Evolutionary conservation across 208 protist species (phyloP).

Genomic region (Willaertia magna): DNA sequence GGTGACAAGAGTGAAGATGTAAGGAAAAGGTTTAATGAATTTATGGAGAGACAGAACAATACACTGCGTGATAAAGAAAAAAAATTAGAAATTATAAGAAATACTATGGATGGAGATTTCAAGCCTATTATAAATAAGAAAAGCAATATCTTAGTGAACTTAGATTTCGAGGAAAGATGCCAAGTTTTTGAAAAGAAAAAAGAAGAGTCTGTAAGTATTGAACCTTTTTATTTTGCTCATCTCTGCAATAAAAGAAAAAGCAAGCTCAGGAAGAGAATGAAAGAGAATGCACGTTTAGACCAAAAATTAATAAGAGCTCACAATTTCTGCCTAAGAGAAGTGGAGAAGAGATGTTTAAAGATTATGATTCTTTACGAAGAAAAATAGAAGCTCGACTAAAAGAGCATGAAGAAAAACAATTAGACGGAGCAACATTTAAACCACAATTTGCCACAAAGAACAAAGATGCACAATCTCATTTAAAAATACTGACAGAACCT

Average conservation of each 20-base stretch:
- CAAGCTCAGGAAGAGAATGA: neutral
- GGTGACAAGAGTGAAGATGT: neutral
- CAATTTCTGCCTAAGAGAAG: neutral
- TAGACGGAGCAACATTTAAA: neutral
- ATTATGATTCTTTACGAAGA: neutral
- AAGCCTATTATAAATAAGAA: neutral
- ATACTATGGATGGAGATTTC: neutral
- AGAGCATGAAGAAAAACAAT: neutral
- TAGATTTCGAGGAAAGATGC: neutral
- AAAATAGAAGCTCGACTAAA: neutral
- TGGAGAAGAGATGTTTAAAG: neutral
- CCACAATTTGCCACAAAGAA: neutral
- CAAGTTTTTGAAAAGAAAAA: neutral
- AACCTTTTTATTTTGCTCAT: neutral
- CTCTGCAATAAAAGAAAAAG: neutral
- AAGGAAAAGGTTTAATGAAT: neutral
- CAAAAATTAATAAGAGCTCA: neutral
- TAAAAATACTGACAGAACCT: neutral
- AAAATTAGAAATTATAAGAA: neutral
- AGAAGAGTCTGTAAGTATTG: neutral
- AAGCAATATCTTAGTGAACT: neutral
- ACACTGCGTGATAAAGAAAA: neutral
- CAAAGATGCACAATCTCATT: no score
- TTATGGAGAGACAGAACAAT: conserved; percentile 4
- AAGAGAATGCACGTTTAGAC: neutral